phyloP scores from a whole-genome alignment of 768 basidiomycete species.

The Amanita inopinata region DNA sequence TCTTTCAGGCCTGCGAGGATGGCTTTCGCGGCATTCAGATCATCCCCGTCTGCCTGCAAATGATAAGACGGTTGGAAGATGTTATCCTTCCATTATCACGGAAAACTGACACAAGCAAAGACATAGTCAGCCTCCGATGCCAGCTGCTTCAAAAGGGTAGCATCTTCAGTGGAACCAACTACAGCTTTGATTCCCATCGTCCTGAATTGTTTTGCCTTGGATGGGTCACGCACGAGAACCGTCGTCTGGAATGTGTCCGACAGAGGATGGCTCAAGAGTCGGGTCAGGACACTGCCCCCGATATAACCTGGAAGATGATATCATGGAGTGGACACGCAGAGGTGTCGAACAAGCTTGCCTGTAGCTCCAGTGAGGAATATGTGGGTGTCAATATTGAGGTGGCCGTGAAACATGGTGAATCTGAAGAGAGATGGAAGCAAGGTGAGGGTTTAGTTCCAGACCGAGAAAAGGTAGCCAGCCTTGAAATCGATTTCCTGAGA shows the following conservation, averaged over 20 bases:
- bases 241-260: conserved; percentile 33
- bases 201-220: conserved; percentile 26
- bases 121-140: conserved; percentile 37
- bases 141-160: conserved; percentile 24
- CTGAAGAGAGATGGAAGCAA: not conserved
- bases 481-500: too few relatives aligned
- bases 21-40: conserved; percentile 27
- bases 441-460: too few relatives aligned
- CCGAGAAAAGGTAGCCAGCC: too few relatives aligned
- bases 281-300: conserved; percentile 41
- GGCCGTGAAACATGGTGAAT: not conserved
- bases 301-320: conserved; percentile 35
- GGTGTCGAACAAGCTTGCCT: conserved; percentile 18
- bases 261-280: conserved; percentile 34
- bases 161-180: conserved; percentile 32
- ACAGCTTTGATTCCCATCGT: conserved; percentile 27
- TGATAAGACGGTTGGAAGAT: not conserved
- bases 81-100: too few relatives aligned
- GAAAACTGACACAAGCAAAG: conserved; percentile 28
- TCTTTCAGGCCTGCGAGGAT: conserved; percentile 30
- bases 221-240: conserved; percentile 32
- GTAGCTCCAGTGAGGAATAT: conserved; percentile 43
- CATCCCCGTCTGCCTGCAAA: conserved; percentile 29
- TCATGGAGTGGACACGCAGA: not conserved
- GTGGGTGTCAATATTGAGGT: conserved; percentile 15